Base-by-base conservation (phyloP, 345 rosid species). In the Cardiospermum halicacabum region DNA sequence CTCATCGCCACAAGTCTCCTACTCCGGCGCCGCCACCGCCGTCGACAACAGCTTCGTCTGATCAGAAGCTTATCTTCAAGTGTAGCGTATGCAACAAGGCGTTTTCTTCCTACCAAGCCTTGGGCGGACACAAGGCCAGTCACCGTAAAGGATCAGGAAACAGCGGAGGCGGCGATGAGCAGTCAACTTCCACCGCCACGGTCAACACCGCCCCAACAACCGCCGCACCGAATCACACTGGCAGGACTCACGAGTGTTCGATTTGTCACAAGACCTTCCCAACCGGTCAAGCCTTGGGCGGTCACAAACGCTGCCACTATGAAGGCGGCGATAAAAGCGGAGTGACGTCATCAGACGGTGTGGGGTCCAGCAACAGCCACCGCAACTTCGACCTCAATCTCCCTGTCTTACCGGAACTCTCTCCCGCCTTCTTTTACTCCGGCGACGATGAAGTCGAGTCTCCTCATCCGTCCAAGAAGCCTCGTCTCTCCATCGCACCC, bases 71-170 rank as follows among this genome's bases (percentile, higher is more conserved):
- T 22, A 60, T 67, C 26, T 81, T 85, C 84, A 84, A 81, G 84
- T 92, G 98, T 60, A 63, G 84, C 11, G 94, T 91, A 5, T 91
- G 97, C 69, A 79, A 77, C 72, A 91, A 84, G 73, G 82, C 84
- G 1, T 89, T 92, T 62, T 66, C 81, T 13, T 89, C 96, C 50
- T 92, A 89, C 69, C 98, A 92, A 70, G 98, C 96, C 12, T 76
- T 92, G 27, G 98, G 98, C 16, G 98, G 98, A 7, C 98, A 92
- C 75, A 92, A 92, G 68, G 89, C 98, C 36, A 92, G 96, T 62
- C 98, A 92, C 79, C 80, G 93, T 53, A 92, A 89, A 74, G 77
- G 74, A 66, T 49, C 66, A 51, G 58, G 53, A 39, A 53, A 54
- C 10, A 66, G 25, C 40, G 61, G 63, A 5, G 73, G 45, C 42